These are phyloP conservation scores for Elongisporangium prolatum DNA, from an alignment of 352 stramenopile species.

Conservation along the genomic window DNA sequence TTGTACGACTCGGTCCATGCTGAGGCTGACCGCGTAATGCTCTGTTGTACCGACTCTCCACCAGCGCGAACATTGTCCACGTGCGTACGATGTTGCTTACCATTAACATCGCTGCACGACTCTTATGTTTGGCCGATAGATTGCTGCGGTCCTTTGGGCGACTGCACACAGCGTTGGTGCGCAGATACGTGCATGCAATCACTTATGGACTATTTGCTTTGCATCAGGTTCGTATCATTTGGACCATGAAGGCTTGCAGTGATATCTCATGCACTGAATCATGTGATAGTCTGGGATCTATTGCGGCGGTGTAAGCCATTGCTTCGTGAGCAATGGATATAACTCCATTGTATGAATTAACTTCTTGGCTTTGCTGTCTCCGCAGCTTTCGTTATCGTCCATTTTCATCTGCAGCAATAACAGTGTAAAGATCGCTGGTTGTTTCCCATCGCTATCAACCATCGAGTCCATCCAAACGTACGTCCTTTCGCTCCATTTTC, in stretches of 20 bases:
- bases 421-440: constrained; percentile 28
- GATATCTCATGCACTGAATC: background rate
- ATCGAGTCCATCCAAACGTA: constrained; percentile 19
- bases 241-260: background rate
- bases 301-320: constrained; percentile 30
- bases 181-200: constrained; percentile 26
- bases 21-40: background rate
- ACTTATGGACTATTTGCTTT: constrained; percentile 20
- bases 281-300: constrained; percentile 13
- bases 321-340: background rate
- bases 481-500: background rate
- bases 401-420: constrained; percentile 35
- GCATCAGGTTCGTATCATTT: constrained; percentile 16
- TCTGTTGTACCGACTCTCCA: background rate
- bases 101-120: background rate
- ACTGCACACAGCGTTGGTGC: constrained; percentile 28
- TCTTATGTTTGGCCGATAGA: constrained; percentile 1
- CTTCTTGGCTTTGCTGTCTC: background rate
- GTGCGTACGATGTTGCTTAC: background rate
- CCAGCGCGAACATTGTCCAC: constrained; percentile 1
- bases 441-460: constrained; percentile 29
- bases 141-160: constrained; percentile 22
- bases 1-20: constrained; percentile 15
- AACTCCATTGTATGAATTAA: background rate
- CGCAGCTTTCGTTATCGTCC: constrained; percentile 36